Base-by-base conservation (phyloP, 2,329 filamentous ascomycete genomes). In the Hansfordia pulvinata region DNA sequence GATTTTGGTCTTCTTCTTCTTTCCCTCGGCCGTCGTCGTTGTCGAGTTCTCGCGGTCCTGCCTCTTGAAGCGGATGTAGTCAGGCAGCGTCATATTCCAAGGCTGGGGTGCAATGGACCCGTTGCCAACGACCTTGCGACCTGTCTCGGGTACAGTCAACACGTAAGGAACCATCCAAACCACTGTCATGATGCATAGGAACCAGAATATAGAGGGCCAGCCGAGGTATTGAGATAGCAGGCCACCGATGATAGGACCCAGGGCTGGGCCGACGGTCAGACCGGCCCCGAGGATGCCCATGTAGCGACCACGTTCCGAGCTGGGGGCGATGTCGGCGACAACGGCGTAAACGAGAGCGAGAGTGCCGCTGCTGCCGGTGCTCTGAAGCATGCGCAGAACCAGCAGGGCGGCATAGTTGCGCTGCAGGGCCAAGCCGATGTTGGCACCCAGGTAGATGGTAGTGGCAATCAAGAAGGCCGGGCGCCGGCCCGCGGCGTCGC, bases 131-230 rank as follows among this genome's bases (percentile, higher is more conserved):
- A 76, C 61, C 20, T 61, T 65, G 13, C 67, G 60, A 31, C 62
- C 63, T 7, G 67, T 72, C 46, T 73, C 66, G 0, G 74, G 76
- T 6, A 76, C 56, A 5, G 66, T 55, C 8, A 76, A 36, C 3
- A 62, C 39, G 31, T 69, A 68, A 0, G 69, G 59, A 3, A 76
- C 32, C 16, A 76, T 46, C 46, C 65, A 68, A 1, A 52, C 47
- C 4, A 47, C 46, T 11, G 58, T 52, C 19, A 66, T 49, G 19
- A 80, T 74, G 19, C 66, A 58, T 30, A 76, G 58, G 40, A 79
- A 77, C 74, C 74, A 80, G 39, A 80, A 80, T 30, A 78, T 69
- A 29, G 66, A 60, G n/a, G 66, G 54, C 76, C 76, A 82, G 7
- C 70, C 72, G 1, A 77, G 56, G 33, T 65, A 76, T 35, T 77